phyloP scores from a whole-genome alignment of 345 rosid genomes.

The Cardamine occulta region DNA sequence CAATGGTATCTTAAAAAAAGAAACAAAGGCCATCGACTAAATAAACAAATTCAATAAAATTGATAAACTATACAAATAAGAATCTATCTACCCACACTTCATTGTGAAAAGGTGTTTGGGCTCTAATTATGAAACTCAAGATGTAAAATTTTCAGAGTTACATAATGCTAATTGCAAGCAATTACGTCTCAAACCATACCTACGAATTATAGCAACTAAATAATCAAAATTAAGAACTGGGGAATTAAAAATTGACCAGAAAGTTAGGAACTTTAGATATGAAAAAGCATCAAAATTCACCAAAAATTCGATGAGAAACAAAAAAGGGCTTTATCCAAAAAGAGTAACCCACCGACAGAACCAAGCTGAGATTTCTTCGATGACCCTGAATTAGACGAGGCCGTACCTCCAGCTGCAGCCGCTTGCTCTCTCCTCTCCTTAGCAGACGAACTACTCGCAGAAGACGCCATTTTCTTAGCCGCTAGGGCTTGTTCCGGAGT shows the following conservation, averaged over 20 bases:
- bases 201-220: neutral
- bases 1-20: neutral
- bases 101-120: neutral
- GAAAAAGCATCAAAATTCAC: neutral
- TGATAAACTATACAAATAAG: neutral
- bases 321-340: neutral
- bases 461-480: constrained; percentile 77
- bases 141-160: constrained; percentile 8
- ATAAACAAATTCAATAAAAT: neutral
- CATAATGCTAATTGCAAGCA: constrained; percentile 4
- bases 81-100: neutral
- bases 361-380: constrained; percentile 51
- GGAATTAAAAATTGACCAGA: constrained; percentile 6
- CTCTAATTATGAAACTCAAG: neutral
- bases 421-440: constrained; percentile 55
- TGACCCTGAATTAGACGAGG: constrained; percentile 41
- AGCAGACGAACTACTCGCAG: constrained; percentile 47
- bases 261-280: constrained; percentile 20
- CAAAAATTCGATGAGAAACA: neutral
- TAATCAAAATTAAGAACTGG: neutral
- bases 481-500: constrained; percentile 93
- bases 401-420: constrained; percentile 32
- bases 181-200: constrained; percentile 16
- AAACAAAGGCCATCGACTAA: neutral
- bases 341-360: constrained; percentile 50